phyloP scores from a whole-genome alignment of 805 yeast species.

The Ogataea nakhonphanomensis region DNA sequence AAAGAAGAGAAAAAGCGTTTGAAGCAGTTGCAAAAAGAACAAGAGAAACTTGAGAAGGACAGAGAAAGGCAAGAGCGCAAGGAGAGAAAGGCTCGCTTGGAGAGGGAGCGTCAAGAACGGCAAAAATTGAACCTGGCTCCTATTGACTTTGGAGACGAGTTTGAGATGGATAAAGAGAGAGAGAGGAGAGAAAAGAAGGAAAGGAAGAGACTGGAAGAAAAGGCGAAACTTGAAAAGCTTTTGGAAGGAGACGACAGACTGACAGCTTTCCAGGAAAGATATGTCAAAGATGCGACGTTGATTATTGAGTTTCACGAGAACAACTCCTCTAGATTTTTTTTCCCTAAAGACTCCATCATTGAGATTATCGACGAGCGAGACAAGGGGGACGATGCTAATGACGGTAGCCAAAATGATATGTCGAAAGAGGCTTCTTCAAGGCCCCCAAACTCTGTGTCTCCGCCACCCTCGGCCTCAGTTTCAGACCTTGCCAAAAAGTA shows the following conservation, averaged over 20 bases:
- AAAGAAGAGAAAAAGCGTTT: constrained; percentile 23
- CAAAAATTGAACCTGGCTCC: constrained; percentile 14
- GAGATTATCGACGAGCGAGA: constrained; percentile 46
- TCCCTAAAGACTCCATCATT: constrained; percentile 75
- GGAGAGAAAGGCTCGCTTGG: constrained; percentile 15
- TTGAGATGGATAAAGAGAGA: constrained; percentile 16
- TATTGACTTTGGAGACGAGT: constrained; percentile 16
- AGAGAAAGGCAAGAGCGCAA: constrained; percentile 20
- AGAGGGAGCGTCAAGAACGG: constrained; percentile 18
- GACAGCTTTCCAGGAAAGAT: constrained; percentile 76
- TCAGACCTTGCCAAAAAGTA: constrained; percentile 15
- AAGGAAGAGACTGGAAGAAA: constrained; percentile 20
- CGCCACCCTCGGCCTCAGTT: constrained; percentile 12
- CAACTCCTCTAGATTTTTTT: constrained; percentile 63
- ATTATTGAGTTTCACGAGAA: constrained; percentile 84
- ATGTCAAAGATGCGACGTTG: constrained; percentile 63
- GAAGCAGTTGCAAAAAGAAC: constrained; percentile 24
- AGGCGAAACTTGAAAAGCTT: constrained; percentile 13
- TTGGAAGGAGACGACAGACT: constrained; percentile 50
- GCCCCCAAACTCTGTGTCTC: constrained; percentile 6
- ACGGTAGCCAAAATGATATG: neutral
- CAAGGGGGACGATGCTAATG: constrained; percentile 16
- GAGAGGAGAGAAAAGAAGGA: constrained; percentile 18
- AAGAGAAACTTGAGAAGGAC: constrained; percentile 20
- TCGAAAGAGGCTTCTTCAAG: constrained; percentile 5